phyloP scores from a whole-genome alignment of 2,329 filamentous ascomycete genomes.

The Rhytidhysteron rufulum region DNA sequence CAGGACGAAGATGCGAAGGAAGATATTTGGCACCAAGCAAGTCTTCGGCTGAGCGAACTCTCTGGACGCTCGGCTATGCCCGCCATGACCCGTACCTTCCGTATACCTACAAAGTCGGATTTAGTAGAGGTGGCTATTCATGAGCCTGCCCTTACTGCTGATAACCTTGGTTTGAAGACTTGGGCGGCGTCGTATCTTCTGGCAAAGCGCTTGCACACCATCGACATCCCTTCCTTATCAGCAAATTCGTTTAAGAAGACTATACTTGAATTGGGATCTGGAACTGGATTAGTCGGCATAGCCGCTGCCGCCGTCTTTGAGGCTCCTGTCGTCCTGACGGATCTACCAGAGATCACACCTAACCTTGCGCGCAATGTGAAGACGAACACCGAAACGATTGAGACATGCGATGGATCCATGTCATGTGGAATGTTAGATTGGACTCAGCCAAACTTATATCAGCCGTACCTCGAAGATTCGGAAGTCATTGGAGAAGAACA shows the following conservation, averaged over 20 bases:
- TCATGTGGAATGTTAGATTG: conserved; percentile 70
- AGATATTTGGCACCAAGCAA: conserved; percentile 72
- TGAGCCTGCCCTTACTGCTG: conserved; percentile 83
- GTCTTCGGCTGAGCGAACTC: conserved; percentile 74
- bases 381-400: conserved; percentile 58
- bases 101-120: conserved; percentile 43
- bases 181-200: conserved; percentile 91
- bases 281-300: conserved; percentile 86
- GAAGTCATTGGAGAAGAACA: conserved; percentile 5
- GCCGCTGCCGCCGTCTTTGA: conserved; percentile 72
- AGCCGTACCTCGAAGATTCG: conserved; percentile 11
- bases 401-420: conserved; percentile 53
- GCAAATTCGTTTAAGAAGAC: conserved; percentile 9
- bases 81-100: conserved; percentile 58
- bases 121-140: conserved; percentile 63
- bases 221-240: conserved; percentile 17
- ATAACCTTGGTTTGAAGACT: conserved; percentile 88
- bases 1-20: conserved; percentile 63
- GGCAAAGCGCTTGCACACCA: conserved; percentile 60
- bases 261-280: conserved; percentile 78
- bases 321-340: conserved; percentile 69
- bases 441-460: conserved; percentile 54
- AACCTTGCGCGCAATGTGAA: conserved; percentile 75
- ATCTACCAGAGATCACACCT: conserved; percentile 76
- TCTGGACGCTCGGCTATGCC: conserved; percentile 73